phyloP scores from a whole-genome alignment of 208 protist species.

The Acanthamoeba royreba region DNA sequence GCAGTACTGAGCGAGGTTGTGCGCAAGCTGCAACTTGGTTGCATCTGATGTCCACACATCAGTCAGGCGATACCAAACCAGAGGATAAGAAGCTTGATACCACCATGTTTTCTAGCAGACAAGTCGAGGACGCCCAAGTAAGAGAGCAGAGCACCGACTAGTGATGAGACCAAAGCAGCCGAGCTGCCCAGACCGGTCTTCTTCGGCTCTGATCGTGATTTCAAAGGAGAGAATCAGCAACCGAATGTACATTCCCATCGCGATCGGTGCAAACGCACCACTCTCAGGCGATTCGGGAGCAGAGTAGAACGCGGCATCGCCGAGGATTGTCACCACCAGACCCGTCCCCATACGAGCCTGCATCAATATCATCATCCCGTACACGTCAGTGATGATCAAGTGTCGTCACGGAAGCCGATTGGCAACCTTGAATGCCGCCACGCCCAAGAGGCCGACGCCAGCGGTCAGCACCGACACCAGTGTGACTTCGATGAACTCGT shows the following conservation, averaged over 20 bases:
- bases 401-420: background rate
- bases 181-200: constrained; percentile 94
- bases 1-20: constrained; percentile 89
- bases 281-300: background rate
- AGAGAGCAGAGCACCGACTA: constrained; percentile 86
- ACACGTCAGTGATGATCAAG: background rate
- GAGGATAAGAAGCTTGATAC: background rate
- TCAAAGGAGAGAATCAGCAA: background rate
- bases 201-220: background rate
- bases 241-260: background rate
- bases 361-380: background rate
- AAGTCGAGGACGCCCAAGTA: constrained; percentile 48
- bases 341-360: background rate
- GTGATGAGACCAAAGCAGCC: constrained; percentile 89
- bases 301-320: constrained; percentile 63
- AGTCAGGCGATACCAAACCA: background rate
- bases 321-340: constrained; percentile 55
- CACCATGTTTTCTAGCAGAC: too few relatives aligned
- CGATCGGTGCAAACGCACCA: background rate
- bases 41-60: background rate
- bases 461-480: background rate
- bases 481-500: background rate
- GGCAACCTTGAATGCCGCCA: background rate
- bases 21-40: constrained; percentile 67
- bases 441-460: background rate